Percentiles rank a stretch among this genome's conserved stretches.
These are phyloP conservation scores for Calvatia gigantea DNA, from an alignment of 768 basidiomycete species.

Conservation along the genomic window DNA sequence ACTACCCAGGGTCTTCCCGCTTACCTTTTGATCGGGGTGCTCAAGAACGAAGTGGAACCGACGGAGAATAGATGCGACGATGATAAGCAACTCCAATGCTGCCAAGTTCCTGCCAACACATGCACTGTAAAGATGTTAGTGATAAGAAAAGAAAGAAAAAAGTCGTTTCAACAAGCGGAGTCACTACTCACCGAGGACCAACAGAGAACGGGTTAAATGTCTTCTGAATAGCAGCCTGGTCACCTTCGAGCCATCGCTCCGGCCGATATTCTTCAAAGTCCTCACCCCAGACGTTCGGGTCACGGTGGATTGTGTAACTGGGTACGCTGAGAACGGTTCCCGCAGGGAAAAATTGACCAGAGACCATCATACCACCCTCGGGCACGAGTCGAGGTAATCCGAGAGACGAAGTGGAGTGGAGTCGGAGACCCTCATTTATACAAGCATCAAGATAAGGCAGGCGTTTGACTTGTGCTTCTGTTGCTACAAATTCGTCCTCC, in stretches of 20 bases:
- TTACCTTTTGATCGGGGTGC: conserved; percentile 51
- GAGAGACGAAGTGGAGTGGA: conserved; percentile 81
- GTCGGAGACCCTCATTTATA: conserved; percentile 80
- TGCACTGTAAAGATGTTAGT: conserved; percentile 40
- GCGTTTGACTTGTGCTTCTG: conserved; percentile 65
- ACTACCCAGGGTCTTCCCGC: conserved; percentile 16
- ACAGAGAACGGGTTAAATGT: conserved; percentile 85
- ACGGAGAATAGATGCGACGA: conserved; percentile 75
- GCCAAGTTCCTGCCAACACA: conserved; percentile 87
- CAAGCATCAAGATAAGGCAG: conserved; percentile 82
- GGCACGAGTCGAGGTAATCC: conserved; percentile 83
- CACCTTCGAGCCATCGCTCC: conserved; percentile 81
- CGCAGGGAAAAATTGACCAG: conserved; percentile 58
- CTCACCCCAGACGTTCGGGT: conserved; percentile 69
- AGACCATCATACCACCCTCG: conserved; percentile 63
- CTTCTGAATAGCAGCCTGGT: conserved; percentile 56
- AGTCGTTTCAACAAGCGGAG: not conserved
- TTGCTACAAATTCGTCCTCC: conserved; percentile 58
- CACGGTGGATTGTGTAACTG: conserved; percentile 80
- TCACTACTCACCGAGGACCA: conserved; percentile 61
- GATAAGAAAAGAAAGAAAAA: conserved; percentile 2
- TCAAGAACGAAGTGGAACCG: conserved; percentile 73
- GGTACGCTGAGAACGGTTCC: conserved; percentile 81
- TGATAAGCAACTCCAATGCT: conserved; percentile 73
- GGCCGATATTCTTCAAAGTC: conserved; percentile 75